Evolutionary conservation across 1,284 basidiomycete genomes (phyloP), one percentile per base, ranked within the genome.

Genomic region (Ustilago cynodontis): DNA sequence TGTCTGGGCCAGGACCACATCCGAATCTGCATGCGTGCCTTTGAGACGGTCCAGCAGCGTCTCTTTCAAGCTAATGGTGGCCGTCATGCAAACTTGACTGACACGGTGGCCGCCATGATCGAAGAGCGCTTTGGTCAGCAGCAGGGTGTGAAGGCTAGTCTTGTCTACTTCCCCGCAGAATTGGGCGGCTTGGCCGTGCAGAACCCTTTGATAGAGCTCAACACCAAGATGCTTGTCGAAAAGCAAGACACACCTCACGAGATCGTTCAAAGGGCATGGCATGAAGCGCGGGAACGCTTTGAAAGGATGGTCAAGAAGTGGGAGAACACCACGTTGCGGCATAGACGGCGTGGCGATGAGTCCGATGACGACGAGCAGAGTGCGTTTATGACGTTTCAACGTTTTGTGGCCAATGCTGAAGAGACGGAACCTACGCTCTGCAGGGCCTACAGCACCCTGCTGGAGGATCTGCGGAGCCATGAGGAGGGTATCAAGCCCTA

Each of bases 131-230:
- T 29, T n/a, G 50, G 50, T 31, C 24, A 52, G 24, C 24, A 31
- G 50, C 50, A 31, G 26, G 28, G 24, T 31, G 50, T 52, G 13
- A 22, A 26, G 18, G 26, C 50, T 26, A 52, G 50, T 28, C 24
- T 52, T 6, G 16, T 43, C 41, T 43, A 43, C 16, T 47, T 57
- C n/a, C 55, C 55, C 9, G 20, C 55, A 1, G 55, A 57, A 11
- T 24, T 57, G 43, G 55, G 55, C 31, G 55, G 55, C 18, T n/a
- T 57, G 11, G 55, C 55, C 2, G 41, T 57, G 6, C 55, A 57
- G 18, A 47, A 57, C 33, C 55, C 55, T 8, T n/a, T 47, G 55
- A 20, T 57, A 26, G 55, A 57, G 55, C 55, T 57, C 9, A 57
- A 47, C 41, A 33, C 24, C 55, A 57, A 57, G 41, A 6, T 47